phyloP scores from a whole-genome alignment of 116 monocot species.

The Iris pallida region DNA sequence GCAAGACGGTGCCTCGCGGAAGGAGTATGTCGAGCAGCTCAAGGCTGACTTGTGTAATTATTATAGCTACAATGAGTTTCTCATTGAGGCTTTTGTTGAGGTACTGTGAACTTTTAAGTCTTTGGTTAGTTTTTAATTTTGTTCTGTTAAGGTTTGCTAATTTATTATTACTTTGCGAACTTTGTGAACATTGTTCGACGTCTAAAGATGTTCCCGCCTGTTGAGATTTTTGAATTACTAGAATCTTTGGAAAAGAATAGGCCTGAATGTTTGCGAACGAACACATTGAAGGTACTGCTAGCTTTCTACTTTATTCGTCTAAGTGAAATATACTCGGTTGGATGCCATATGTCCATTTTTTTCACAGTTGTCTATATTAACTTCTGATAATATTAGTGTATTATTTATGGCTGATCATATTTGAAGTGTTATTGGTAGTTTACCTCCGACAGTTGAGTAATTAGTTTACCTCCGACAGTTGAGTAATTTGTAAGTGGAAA shows the following conservation, averaged over 20 bases:
- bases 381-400: neutral
- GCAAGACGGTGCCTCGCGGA: conserved; percentile 59
- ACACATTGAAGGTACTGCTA: conserved; percentile 73
- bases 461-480: neutral
- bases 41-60: conserved; percentile 67
- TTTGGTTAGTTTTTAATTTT: neutral
- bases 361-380: neutral
- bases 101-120: conserved; percentile 15
- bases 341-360: neutral
- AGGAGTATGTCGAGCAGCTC: conserved; percentile 70
- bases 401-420: neutral
- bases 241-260: conserved; percentile 81
- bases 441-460: neutral
- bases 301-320: neutral
- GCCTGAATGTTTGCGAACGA: conserved; percentile 72
- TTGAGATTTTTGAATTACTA: conserved; percentile 74
- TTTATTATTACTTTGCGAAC: neutral
- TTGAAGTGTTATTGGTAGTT: neutral
- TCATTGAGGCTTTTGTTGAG: conserved; percentile 67
- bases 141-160: neutral
- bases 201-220: conserved; percentile 69
- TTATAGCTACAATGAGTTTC: conserved; percentile 93
- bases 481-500: too few species aligned
- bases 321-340: neutral
- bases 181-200: neutral